Conservation (phyloP, 2,329 filamentous ascomycete species). For the Dothistroma septosporum region DNA sequence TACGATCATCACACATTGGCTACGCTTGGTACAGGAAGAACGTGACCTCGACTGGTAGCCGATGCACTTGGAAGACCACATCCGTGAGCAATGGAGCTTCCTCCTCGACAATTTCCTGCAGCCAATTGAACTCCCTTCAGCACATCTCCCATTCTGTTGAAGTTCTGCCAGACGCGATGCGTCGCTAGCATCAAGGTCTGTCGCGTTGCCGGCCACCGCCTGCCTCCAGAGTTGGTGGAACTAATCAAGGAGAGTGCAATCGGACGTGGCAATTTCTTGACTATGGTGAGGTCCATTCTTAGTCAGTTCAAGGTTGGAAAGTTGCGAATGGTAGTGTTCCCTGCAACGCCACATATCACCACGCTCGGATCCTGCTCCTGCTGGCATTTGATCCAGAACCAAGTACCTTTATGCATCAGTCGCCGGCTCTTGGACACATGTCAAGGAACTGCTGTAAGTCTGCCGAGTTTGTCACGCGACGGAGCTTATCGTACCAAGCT, state of each 20-base stretch:
- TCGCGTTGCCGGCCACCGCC: neutral
- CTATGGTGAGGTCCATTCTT: neutral
- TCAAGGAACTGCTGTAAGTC: no score
- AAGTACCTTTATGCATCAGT: no score
- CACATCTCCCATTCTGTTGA: neutral
- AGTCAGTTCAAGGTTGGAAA: neutral
- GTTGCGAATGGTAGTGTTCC: no score
- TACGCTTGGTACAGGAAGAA: neutral
- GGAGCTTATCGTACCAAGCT: no score
- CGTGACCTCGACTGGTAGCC: neutral
- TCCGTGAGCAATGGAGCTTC: neutral
- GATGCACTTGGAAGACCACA: neutral
- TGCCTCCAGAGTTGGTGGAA: conserved; percentile 4
- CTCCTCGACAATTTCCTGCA: neutral
- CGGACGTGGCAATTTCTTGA: neutral
- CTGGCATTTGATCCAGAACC: no score
- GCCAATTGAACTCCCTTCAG: neutral
- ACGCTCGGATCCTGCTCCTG: no score
- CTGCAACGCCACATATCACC: no score
- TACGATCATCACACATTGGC: neutral
- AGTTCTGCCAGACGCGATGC: neutral
- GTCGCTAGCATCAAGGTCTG: neutral
- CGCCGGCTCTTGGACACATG: no score
- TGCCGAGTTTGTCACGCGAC: no score
- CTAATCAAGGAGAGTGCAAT: neutral